Evolutionary conservation across 495 filamentous ascomycete species (phyloP).

Genomic region (Penicillium arizonense): DNA sequence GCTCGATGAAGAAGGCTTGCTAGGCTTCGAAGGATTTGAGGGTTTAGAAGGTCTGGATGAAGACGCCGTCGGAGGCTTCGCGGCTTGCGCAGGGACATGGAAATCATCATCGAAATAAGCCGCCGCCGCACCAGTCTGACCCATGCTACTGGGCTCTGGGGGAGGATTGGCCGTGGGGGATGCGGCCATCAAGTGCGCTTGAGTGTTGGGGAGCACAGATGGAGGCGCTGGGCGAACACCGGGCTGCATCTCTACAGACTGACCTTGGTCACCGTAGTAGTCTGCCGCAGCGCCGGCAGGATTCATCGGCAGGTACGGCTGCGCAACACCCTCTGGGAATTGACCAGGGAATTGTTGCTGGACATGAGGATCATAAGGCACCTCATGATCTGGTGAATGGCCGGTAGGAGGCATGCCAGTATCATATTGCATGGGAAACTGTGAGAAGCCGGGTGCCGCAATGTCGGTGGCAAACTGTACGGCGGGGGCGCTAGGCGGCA

Average conservation of each 20-base stretch:
- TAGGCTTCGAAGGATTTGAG: slow-evolving; percentile 23
- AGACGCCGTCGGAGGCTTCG: slow-evolving; percentile 14
- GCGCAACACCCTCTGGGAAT: slow-evolving; percentile 41
- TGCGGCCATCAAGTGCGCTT: slow-evolving; percentile 50
- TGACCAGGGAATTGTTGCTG: slow-evolving; percentile 60
- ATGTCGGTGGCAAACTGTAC: slow-evolving; percentile 34
- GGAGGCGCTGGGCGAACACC: slow-evolving; percentile 55
- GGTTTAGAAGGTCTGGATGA: slow-evolving; percentile 27
- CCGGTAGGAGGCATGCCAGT: slow-evolving; percentile 15
- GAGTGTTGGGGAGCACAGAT: slow-evolving; percentile 50
- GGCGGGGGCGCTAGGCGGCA: slow-evolving; percentile 23
- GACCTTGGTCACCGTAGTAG: slow-evolving; percentile 65
- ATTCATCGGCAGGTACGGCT: slow-evolving; percentile 53
- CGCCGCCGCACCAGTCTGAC: slow-evolving; percentile 50
- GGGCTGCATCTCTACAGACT: slow-evolving; percentile 61
- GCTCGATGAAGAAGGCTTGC: slow-evolving; percentile 27
- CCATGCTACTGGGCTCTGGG: slow-evolving; percentile 51
- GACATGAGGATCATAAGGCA: slow-evolving; percentile 50
- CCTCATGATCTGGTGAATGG: slow-evolving; percentile 16
- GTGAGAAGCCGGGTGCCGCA: slow-evolving; percentile 41
- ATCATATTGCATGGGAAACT: slow-evolving; percentile 45
- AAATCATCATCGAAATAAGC: slow-evolving; percentile 39
- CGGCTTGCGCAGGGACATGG: slow-evolving; percentile 12
- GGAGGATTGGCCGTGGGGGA: slow-evolving; percentile 47
- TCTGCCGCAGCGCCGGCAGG: slow-evolving; percentile 60